Percentiles rank a stretch among this genome's conserved stretches.
phyloP scores from a whole-genome alignment of 2,329 filamentous ascomycete genomes.

The Ophiostoma ips region DNA sequence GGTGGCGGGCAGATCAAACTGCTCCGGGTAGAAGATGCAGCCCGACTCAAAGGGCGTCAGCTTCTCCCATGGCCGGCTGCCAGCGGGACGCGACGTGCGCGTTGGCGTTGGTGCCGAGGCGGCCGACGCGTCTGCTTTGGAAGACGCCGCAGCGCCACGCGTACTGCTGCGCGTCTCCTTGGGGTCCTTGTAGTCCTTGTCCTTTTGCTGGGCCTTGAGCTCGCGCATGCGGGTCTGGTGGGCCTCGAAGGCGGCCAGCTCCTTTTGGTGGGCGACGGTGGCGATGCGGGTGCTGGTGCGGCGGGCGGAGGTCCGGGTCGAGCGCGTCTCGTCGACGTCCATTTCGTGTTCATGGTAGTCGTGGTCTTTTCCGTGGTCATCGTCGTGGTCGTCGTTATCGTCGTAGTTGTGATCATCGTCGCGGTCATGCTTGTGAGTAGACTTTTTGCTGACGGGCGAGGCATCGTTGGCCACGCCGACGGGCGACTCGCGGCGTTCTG shows the following conservation, averaged over 20 bases:
- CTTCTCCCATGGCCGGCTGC: constrained; percentile 10
- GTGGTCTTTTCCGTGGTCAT: neutral
- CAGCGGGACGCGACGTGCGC: neutral
- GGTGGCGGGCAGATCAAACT: constrained; percentile 9
- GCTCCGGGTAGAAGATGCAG: constrained; percentile 12
- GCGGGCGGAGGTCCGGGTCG: constrained; percentile 6
- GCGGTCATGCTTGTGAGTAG: neutral
- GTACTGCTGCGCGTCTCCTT: neutral
- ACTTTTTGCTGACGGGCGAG: neutral
- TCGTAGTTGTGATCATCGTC: neutral
- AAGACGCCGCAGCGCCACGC: neutral
- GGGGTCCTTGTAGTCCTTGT: neutral
- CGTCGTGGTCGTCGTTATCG: neutral
- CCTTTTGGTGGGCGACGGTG: constrained; percentile 7
- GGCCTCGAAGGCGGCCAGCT: constrained; percentile 4
- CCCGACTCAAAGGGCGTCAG: constrained; percentile 13
- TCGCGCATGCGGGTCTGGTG: constrained; percentile 3
- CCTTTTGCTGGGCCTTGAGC: neutral
- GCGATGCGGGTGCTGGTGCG: constrained; percentile 13
- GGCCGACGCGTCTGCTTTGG: neutral
- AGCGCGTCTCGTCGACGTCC: neutral
- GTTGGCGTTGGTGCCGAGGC: neutral
- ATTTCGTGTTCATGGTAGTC: constrained; percentile 1
- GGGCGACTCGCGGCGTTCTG: neutral
- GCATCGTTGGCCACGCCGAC: neutral